Conservation (phyloP, 2,329 filamentous ascomycete genomes). For the Chalara sp. region DNA sequence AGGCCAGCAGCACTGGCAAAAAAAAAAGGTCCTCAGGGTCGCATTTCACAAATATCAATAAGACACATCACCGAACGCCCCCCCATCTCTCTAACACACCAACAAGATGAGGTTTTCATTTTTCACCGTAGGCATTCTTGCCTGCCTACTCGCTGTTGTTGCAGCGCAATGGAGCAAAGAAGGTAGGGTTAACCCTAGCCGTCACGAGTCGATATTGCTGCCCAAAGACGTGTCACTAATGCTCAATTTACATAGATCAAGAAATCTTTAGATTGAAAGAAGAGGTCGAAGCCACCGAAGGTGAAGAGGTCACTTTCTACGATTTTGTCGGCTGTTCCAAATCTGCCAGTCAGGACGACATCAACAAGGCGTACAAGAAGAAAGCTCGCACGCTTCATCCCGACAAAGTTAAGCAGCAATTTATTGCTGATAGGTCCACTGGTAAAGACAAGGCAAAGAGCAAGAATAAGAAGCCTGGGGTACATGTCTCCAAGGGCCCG, state of each 20-base stretch:
- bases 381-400: slow-evolving; percentile 79
- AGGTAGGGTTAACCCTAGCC: slow-evolving; percentile 19
- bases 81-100: slow-evolving; percentile 6
- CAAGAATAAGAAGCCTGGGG: slow-evolving; percentile 50
- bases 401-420: slow-evolving; percentile 87
- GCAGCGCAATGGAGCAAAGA: slow-evolving; percentile 31
- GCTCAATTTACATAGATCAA: slow-evolving; percentile 57
- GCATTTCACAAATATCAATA: slow-evolving; percentile 2
- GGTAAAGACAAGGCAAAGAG: slow-evolving; percentile 43
- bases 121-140: slow-evolving; percentile 22
- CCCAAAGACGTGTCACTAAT: slow-evolving; percentile 14
- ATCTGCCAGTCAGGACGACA: slow-evolving; percentile 73
- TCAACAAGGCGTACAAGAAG: slow-evolving; percentile 91
- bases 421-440: slow-evolving; percentile 58
- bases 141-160: slow-evolving; percentile 21
- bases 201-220: neutral
- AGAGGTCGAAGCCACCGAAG: slow-evolving; percentile 72
- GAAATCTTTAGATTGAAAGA: slow-evolving; percentile 96
- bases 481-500: slow-evolving; percentile 64
- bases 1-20: neutral
- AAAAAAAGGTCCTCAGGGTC: neutral
- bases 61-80: slow-evolving; percentile 14
- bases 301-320: slow-evolving; percentile 82
- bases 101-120: slow-evolving; percentile 26
- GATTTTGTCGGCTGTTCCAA: slow-evolving; percentile 76